phyloP scores from a whole-genome alignment of 2,329 filamentous ascomycete genomes.

The Emmonsiellopsis sp. region DNA sequence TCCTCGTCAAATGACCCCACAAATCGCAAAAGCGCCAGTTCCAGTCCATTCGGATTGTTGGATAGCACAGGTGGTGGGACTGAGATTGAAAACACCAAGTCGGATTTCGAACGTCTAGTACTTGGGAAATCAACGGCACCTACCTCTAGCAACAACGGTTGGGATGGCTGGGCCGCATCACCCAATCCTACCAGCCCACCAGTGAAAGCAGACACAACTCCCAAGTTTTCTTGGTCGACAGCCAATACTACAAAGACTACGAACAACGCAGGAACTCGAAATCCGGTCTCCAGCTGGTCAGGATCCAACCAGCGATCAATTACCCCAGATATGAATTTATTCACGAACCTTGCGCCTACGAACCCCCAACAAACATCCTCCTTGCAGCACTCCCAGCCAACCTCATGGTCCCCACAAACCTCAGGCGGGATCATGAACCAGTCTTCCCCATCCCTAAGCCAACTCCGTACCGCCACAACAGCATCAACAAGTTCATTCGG shows the following conservation, averaged over 20 bases:
- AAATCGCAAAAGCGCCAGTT: conserved; percentile 25
- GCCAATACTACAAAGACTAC: conserved; percentile 13
- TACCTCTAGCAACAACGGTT: conserved; percentile 23
- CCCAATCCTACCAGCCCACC: conserved; percentile 17
- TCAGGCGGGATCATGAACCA: background rate
- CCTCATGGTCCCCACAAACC: too few relatives aligned
- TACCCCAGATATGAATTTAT: conserved; percentile 43
- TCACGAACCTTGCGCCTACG: conserved; percentile 37
- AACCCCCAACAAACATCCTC: conserved; percentile 18
- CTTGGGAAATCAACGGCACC: conserved; percentile 54
- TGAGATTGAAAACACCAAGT: conserved; percentile 45
- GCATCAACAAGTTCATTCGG: conserved; percentile 5
- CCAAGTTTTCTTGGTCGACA: conserved; percentile 38
- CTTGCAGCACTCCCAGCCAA: background rate
- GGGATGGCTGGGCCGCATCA: conserved; percentile 23
- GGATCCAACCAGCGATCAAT: conserved; percentile 34
- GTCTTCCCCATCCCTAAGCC: conserved; percentile 1
- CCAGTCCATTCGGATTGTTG: conserved; percentile 18
- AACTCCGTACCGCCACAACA: conserved; percentile 10
- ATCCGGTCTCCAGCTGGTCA: conserved; percentile 12
- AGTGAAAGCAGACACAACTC: conserved; percentile 18
- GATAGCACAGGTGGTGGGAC: conserved; percentile 35
- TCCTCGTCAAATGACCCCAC: conserved; percentile 48
- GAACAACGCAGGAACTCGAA: conserved; percentile 8
- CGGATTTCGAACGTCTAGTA: conserved; percentile 83